Evolutionary conservation across 768 basidiomycete genomes (phyloP), one percentile per base, ranked within the genome.

Genomic region (Leucogyrophana mollusca): DNA sequence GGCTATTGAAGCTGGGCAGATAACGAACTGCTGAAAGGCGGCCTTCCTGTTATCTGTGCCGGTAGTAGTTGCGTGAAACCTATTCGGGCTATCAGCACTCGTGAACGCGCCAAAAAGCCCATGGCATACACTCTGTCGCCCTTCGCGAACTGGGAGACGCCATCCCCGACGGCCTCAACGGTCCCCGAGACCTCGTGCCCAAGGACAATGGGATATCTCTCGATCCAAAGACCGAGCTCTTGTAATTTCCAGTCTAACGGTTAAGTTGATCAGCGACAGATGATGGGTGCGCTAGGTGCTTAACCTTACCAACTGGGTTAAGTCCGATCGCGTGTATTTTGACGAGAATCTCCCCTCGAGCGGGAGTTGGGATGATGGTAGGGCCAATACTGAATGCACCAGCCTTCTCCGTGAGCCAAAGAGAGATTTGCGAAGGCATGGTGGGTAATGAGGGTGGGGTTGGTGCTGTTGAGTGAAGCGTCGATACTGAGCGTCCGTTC

Each of bases 121-220:
- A 39, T 33, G n/a, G 52, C 60, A 37, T 25, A 62, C 64, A 72
- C 61, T 33, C 54, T 60, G 46, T 69, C 67, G 21, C 69, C 69
- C 16, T 56, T 51, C 18, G 53, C 56, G 44, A 66, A 55, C 18
- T 46, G 46, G 7, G 55, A 52, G 1, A 71, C 69, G 14, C 54
- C 59, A 11, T 56, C 46, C 18, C 66, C 72, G 38, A 71, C 58
- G 37, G 60, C 57, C 21, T 58, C 58, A 30, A 69, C 62, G 13
- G 56, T 56, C 18, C 72, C 70, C 4, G 69, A 61, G 6, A 49
- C 53, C 32, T 73, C 70, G 9, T 45, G 49, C 9, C 68, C 72
- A 8, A 64, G 36, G 39, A 68, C 52, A 23, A 52, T 54, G 2
- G 71, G 73, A 50, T 49, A 74, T n/a, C 55, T 44, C 13, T 67